Evolutionary conservation across 495 filamentous ascomycete species (phyloP).

Genomic region (Xylaria sp.): DNA sequence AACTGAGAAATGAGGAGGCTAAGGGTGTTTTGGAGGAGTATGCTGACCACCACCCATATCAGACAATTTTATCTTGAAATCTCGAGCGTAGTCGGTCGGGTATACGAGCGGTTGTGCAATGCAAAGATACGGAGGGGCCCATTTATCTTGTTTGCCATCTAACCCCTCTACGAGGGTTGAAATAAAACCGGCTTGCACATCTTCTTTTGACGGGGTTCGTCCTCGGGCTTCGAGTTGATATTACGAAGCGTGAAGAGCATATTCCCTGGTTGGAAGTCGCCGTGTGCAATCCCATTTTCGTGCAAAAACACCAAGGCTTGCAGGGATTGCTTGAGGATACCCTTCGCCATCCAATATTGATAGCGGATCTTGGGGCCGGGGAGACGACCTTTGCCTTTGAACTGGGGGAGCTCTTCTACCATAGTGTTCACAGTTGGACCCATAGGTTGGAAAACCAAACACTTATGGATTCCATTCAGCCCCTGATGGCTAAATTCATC

Average conservation of each 20-base stretch:
- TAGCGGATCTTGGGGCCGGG: constrained; percentile 42
- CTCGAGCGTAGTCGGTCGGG: constrained; percentile 32
- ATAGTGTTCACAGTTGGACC: constrained; percentile 49
- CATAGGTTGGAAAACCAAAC: constrained; percentile 58
- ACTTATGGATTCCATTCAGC: constrained; percentile 57
- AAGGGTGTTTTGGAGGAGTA: constrained; percentile 23
- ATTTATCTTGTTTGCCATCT: constrained; percentile 46
- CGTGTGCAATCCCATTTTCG: constrained; percentile 51
- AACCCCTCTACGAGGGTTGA: constrained; percentile 42
- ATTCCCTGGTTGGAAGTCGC: constrained; percentile 59
- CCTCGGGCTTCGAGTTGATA: constrained; percentile 36
- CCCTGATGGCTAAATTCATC: constrained; percentile 52
- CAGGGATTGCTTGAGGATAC: constrained; percentile 52
- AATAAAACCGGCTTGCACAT: constrained; percentile 22
- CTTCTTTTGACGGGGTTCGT: constrained; percentile 33
- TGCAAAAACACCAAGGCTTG: constrained; percentile 52
- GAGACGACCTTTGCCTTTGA: constrained; percentile 30
- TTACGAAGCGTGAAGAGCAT: constrained; percentile 46
- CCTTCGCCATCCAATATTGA: constrained; percentile 50
- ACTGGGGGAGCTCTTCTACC: constrained; percentile 44
- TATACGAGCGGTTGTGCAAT: constrained; percentile 40
- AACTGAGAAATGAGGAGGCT: background rate
- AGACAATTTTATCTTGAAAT: constrained; percentile 48
- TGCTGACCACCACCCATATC: constrained; percentile 50
- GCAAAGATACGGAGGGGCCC: constrained; percentile 49